phyloP scores from a whole-genome alignment of 169 alveolate species.

The Hepatocystis sp. region DNA sequence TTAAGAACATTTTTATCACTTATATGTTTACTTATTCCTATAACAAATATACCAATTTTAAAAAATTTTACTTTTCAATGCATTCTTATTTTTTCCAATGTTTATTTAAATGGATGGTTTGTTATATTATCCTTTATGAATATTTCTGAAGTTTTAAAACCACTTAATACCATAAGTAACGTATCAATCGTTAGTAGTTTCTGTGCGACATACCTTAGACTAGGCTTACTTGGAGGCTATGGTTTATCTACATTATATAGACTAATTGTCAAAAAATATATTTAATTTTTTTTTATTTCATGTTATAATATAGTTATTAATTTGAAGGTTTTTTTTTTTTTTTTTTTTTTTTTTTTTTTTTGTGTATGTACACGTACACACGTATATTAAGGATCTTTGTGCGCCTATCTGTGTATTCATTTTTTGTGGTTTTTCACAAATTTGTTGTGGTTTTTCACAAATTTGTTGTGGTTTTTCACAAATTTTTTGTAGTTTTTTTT shows the following conservation, averaged over 20 bases:
- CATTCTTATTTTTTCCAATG: slow-evolving; percentile 33
- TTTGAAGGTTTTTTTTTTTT: no score
- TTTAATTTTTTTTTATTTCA: no score
- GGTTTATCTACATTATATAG: slow-evolving; percentile 36
- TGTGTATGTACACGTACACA: no score
- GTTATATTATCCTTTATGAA: slow-evolving; percentile 56
- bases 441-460: no score
- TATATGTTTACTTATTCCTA: slow-evolving; percentile 37
- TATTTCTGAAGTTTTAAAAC: slow-evolving; percentile 40
- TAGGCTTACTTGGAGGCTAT: slow-evolving; percentile 53
- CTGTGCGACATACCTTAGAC: slow-evolving; percentile 37
- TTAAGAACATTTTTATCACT: slow-evolving; percentile 49
- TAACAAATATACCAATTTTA: slow-evolving; percentile 11
- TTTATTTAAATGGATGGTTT: slow-evolving; percentile 73
- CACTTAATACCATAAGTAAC: slow-evolving; percentile 44
- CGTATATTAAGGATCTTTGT: no score
- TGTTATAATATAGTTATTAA: no score
- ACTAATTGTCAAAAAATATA: slow-evolving; percentile 5
- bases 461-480: no score
- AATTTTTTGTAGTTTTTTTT: no score
- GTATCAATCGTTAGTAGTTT: slow-evolving; percentile 64
- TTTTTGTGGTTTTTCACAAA: no score
- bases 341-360: no score
- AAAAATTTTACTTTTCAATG: slow-evolving; percentile 46
- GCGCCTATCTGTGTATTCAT: no score